Percentiles rank a stretch among this genome's conserved stretches.
Conservation (phyloP, 306 rosid species). For the Ziziphus jujuba region DNA sequence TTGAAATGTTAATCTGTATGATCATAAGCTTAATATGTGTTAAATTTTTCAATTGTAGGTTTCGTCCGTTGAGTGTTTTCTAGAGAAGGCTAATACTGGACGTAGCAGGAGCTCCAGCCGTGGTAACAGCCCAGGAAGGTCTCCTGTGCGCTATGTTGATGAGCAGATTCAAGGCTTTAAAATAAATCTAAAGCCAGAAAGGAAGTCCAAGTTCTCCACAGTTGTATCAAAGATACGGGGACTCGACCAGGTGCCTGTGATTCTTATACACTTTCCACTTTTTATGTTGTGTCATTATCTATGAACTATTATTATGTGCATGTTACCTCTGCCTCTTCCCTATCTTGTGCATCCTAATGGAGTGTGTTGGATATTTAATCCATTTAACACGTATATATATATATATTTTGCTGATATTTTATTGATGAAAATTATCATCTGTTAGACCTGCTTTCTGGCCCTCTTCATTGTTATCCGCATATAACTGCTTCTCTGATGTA, state of each 20-base stretch:
- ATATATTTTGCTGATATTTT: background rate
- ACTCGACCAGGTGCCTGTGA: constrained; percentile 77
- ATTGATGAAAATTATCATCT: background rate
- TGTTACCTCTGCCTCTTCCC: background rate
- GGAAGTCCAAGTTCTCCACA: constrained; percentile 89
- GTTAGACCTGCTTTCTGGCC: background rate
- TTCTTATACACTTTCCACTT: constrained; percentile 9
- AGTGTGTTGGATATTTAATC: background rate
- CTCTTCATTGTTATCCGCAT: background rate
- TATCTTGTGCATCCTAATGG: background rate
- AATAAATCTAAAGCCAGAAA: constrained; percentile 87
- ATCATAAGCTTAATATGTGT: constrained; percentile 23
- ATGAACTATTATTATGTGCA: background rate
- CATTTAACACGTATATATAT: background rate
- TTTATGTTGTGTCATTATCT: background rate
- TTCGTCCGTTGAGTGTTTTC: constrained; percentile 82
- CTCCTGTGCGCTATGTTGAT: constrained; percentile 72
- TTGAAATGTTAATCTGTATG: too few relatives aligned
- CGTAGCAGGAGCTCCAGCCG: constrained; percentile 92
- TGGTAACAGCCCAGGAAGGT: constrained; percentile 89
- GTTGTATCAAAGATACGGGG: constrained; percentile 96
- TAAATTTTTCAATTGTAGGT: constrained; percentile 53
- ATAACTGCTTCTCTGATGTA: background rate
- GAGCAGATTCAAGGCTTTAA: constrained; percentile 88
- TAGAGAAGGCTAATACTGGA: constrained; percentile 75